Evolutionary conservation across 2,329 filamentous ascomycete species (phyloP), one percentile per base, ranked within the genome.

Genomic region (Parastagonospora nodorum): DNA sequence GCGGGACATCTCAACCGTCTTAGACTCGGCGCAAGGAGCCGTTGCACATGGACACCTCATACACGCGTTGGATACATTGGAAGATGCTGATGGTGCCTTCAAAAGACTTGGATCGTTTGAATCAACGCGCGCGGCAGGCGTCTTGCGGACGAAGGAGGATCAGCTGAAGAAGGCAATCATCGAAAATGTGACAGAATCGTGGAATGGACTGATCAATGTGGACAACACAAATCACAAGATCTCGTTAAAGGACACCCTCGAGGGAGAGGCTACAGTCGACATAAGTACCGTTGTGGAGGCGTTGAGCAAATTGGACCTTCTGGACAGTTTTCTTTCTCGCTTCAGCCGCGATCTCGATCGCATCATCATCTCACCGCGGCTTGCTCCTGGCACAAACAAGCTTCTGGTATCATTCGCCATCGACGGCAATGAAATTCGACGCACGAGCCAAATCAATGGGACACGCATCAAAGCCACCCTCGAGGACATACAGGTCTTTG

Each of bases 161-260:
- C 84, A 87, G 62, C 76, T 96, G 49, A 87, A 86, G 55, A 80
- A 82, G 2, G 80, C 83, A 15, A 82, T 94, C 16, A 82, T 86
- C 50, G 83, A 88, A 35, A 83, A 84, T 8, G 81, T 94, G 33
- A 82, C 84, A 37, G 78, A 80, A 47, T 81, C 86, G n/a, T 97
- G 92, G 90, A 82, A 83, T 50, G 77, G 80, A 0, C 77, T 93
- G 37, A 77, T 96, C 10, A 74, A 79, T 1, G 74, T 92, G 14
- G 84, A 93, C 63, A 71, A 78, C 1, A 77, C 82, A 16, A 73
- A 77, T 8, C 76, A 78, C 8, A 79, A 74, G 39, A 74, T 94
- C 7, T 80, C 77, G 0, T 80, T 95, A 30, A 77, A 76, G 24
- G 76, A 81, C 10, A 74, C 73, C 14, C 74, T 79, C 24, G 69